A percentile compares a stretch with the other conserved stretches of the same genome.
These are phyloP conservation scores for Litchi chinensis DNA, from an alignment of 345 rosid species.

Conservation along the genomic window DNA sequence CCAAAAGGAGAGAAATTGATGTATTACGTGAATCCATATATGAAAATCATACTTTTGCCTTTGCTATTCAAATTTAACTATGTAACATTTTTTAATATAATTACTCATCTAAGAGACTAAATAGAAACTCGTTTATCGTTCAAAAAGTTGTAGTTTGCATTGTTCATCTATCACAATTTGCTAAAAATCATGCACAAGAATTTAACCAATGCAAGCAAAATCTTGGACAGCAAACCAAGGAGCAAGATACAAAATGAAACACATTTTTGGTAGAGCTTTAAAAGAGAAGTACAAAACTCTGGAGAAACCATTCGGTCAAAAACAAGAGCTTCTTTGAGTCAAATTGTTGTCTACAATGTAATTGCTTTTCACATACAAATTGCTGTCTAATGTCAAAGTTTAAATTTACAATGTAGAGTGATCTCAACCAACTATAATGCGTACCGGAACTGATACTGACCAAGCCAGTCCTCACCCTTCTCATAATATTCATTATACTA, in stretches of 20 bases:
- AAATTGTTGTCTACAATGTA: neutral
- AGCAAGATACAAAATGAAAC: neutral
- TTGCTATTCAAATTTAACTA: too few relatives aligned
- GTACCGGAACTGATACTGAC: slow-evolving; percentile 66
- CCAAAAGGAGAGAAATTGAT: too few relatives aligned
- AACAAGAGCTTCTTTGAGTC: neutral
- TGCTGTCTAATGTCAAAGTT: neutral
- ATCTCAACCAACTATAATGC: slow-evolving; percentile 28
- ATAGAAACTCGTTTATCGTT: too few relatives aligned
- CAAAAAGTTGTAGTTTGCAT: too few relatives aligned
- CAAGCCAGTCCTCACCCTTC: slow-evolving; percentile 96
- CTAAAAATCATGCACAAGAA: too few relatives aligned
- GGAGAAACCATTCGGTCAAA: neutral
- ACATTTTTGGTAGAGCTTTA: neutral
- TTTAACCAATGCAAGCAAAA: too few relatives aligned
- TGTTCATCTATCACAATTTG: too few relatives aligned
- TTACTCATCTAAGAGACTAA: too few relatives aligned
- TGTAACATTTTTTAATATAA: too few relatives aligned
- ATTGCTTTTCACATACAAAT: neutral
- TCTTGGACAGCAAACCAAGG: neutral
- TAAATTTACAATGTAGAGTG: neutral
- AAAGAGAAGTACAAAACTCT: neutral
- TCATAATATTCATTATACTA: slow-evolving; percentile 68
- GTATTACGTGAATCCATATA: too few relatives aligned
- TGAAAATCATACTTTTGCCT: too few relatives aligned